Evolutionary conservation across 1,139 yeast genomes (phyloP), one percentile per base, ranked within the genome.

Genomic region (Pichia sp.): DNA sequence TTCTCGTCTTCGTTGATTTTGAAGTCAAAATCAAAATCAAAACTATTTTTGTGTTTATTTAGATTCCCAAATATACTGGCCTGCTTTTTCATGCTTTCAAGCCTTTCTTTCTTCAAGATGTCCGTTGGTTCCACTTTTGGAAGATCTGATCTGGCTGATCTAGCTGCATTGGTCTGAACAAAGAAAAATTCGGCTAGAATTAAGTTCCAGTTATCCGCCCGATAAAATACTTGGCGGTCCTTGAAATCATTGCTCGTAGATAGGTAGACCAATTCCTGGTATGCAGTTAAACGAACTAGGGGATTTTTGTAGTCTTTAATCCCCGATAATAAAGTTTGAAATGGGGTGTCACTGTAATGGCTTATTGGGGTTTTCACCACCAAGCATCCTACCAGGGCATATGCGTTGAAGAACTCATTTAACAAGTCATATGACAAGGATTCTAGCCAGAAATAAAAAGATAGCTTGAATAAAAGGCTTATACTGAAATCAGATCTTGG

Each of bases 361-460:
- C 93, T 84, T 34, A 90, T 77, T 23, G 88, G 82, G 56, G 81
- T 82, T 30, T 85, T 84, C 38, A 89, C 82, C 63, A 87, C 90
- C 51, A 87, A 70, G 61, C 98, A 93, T 0, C 97, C 97, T 58
- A 88, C 78, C 8, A 90, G 79, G 65, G 92, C 78, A 68, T 89
- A 92, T 4, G 90, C 85, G 59, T 81, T 75, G 66, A 83, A 90
- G 1, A 83, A 73, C 56, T 80, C 78, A 67, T 87, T 86, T 38
- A 81, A 70, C 10, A 81, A 57, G 61, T 85, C 90, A 87, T 90
- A 87, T 5, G 78, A 60, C 10, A 77, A 63, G 16, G 47, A 51
- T 8, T 43, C 42, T 3, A 52, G 4, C 58, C 76, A 74, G 4
- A 82, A 70, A 2, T 75, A 62, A 46, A 74, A 67, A 1, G 75